A percentile compares a stretch with the other conserved stretches of the same genome.
These are phyloP conservation scores for Lentinus tigrinus DNA, from an alignment of 768 basidiomycete genomes.

Conservation along the genomic window DNA sequence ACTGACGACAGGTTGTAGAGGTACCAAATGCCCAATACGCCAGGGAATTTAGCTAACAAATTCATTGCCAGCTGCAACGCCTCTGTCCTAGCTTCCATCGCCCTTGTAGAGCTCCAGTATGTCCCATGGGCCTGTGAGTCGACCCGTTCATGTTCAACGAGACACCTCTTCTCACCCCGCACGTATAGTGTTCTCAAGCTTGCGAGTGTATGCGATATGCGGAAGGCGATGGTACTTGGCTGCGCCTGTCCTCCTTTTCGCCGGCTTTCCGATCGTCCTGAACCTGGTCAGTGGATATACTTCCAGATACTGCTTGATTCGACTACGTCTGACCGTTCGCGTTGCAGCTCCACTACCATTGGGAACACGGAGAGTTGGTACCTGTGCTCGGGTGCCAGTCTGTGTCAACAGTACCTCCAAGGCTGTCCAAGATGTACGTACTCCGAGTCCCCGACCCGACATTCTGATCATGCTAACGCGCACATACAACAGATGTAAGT, in stretches of 20 bases:
- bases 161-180: too few relatives aligned
- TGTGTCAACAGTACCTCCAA: too few relatives aligned
- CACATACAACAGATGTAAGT: background rate
- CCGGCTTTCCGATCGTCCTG: background rate
- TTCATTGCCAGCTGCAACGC: background rate
- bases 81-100: too few relatives aligned
- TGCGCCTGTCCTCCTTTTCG: background rate
- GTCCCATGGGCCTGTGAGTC: background rate
- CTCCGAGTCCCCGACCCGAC: too few relatives aligned
- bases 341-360: background rate
- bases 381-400: too few relatives aligned
- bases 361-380: background rate
- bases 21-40: background rate
- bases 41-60: background rate
- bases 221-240: background rate
- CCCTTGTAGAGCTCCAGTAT: background rate
- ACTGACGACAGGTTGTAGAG: background rate
- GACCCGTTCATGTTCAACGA: background rate
- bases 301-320: background rate
- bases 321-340: background rate
- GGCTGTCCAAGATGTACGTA: too few relatives aligned
- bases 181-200: background rate
- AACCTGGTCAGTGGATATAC: background rate
- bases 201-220: background rate
- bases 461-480: too few relatives aligned